Evolutionary conservation across 257 asterid genomes (phyloP).

Genomic region (Avicennia marina): DNA sequence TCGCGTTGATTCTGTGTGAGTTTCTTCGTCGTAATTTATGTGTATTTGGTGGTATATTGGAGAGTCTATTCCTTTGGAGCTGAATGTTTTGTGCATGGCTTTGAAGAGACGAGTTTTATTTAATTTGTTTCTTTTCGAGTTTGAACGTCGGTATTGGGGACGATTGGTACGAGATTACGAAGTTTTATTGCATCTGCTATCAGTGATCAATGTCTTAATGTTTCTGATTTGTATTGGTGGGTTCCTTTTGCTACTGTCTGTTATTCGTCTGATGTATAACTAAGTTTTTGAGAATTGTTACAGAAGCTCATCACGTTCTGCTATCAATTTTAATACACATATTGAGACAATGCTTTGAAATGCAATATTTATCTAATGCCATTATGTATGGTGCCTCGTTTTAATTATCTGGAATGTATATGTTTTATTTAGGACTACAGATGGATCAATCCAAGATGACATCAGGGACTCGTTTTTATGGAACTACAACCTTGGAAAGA

Average conservation of each 20-base stretch:
- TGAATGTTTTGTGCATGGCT: neutral
- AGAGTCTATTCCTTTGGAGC: constrained; percentile 1
- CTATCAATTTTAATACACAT: neutral
- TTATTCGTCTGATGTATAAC: neutral
- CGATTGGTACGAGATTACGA: constrained; percentile 15
- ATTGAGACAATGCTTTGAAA: neutral
- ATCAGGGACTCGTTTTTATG: constrained; percentile 61
- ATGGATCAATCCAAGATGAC: constrained; percentile 52
- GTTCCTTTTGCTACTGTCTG: neutral
- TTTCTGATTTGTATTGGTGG: constrained; percentile 9
- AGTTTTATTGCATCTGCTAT: neutral
- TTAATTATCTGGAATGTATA: constrained; percentile 1
- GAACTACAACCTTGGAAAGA: constrained; percentile 89
- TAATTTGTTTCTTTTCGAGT: neutral
- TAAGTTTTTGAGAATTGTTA: neutral
- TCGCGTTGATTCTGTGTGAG: constrained; percentile 22
- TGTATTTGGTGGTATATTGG: neutral
- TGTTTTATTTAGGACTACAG: constrained; percentile 40
- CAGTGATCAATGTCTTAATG: neutral
- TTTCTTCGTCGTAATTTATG: constrained; percentile 14
- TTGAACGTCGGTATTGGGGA: constrained; percentile 23
- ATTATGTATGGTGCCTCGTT: neutral
- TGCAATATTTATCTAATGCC: constrained; percentile 3
- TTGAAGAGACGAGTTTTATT: neutral
- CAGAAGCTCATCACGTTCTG: constrained; percentile 5